Conservation (phyloP, 176 grass and related monocot species). For the Ananas comosus region DNA sequence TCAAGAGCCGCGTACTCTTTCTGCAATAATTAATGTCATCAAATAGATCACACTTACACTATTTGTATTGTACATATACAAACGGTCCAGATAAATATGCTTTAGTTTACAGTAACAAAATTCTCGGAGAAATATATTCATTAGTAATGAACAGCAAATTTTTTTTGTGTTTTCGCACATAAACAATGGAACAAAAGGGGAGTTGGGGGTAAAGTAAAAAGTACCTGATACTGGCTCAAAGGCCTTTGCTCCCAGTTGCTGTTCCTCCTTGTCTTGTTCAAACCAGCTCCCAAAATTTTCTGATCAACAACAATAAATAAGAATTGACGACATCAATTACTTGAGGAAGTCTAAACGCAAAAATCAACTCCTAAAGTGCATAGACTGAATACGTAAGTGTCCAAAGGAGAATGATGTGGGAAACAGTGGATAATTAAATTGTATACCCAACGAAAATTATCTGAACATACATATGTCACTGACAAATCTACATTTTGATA, state of each 20-base stretch:
- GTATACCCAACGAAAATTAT: too few relatives aligned
- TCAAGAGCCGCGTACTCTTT: slow-evolving; percentile 95
- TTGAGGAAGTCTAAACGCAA: neutral
- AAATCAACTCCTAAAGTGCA: neutral
- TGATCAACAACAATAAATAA: slow-evolving; percentile 15
- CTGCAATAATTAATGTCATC: slow-evolving; percentile 27
- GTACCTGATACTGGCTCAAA: slow-evolving; percentile 79
- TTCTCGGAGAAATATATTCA: neutral
- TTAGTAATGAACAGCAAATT: neutral
- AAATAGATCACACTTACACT: too few relatives aligned
- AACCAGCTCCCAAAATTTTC: slow-evolving; percentile 82
- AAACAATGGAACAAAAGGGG: neutral
- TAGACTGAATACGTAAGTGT: too few relatives aligned
- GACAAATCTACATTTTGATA: too few relatives aligned
- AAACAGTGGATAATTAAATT: too few relatives aligned
- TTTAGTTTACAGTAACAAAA: neutral
- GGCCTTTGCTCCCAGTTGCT: slow-evolving; percentile 91
- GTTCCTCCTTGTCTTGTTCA: slow-evolving; percentile 78
- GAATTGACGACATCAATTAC: too few relatives aligned
- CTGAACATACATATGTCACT: too few relatives aligned
- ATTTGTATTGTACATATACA: too few relatives aligned
- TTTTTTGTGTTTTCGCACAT: slow-evolving; percentile 1
- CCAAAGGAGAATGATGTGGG: too few relatives aligned
- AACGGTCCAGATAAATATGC: neutral
- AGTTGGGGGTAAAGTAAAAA: neutral